Evolutionary conservation across 1,284 basidiomycete species (phyloP), one percentile per base, ranked within the genome.

Genomic region (Pascua sp.): DNA sequence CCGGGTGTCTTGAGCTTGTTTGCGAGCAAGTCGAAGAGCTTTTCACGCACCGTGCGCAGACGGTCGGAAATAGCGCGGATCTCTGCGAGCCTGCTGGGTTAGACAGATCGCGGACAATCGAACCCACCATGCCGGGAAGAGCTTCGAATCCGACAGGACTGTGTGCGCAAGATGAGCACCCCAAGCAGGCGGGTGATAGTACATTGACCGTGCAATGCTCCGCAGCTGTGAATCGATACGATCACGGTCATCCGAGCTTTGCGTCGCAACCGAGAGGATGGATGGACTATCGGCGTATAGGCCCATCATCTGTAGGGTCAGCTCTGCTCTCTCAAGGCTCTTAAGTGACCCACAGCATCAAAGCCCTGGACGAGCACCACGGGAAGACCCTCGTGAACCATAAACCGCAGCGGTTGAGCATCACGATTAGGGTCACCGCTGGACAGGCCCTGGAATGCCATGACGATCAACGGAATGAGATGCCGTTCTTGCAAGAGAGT

Each of bases 21-120:
- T 18, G 86, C 89, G 72, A 98, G 77, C 64, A 91, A 75, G 55
- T 85, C 81, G 78, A 84, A 83, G 63, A 98, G 81, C 79, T 89
- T 84, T 69, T 87, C 82, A 44, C 95, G 86, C 86, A 96, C 97
- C 56, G 84, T 83, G 66, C 93, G 92, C 71, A 98, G 92, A 46
- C 95, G 85, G 46, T 86, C 83, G 0, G 93, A 86, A 94, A 98
- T 98, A 62, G 89, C 90, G 76, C 82, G 80, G 74, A 98, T 90
- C 75, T 98, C 94, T 55, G 78, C 78, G 73, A 91, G 87, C 95
- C 24, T 32, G 24, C 24, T 32, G 24, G 24, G 24, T 32, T 32
- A 32, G 24, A 32, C 4, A 3, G 3, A 7, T 7, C 24, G 24
- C 4, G 3, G 24, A 90, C 3, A 32, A 32, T 7, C 4, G 7